Percentiles rank a stretch among this genome's conserved stretches.
phyloP scores from a whole-genome alignment of 176 grass and related monocot species.

The Lolium rigidum region DNA sequence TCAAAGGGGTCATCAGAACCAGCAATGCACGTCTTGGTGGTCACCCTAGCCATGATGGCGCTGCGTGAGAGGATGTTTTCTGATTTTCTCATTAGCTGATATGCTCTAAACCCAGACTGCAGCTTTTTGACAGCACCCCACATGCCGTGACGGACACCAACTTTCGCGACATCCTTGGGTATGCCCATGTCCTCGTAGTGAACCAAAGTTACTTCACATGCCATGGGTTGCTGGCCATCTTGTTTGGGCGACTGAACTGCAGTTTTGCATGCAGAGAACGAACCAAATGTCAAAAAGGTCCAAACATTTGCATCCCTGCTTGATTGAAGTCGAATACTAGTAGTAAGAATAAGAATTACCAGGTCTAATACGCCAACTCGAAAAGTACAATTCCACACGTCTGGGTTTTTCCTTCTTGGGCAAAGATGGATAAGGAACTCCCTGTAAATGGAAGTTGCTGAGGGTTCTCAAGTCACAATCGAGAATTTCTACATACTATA shows the following conservation, averaged over 20 bases:
- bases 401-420: slow-evolving; percentile 90
- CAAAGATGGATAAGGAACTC: slow-evolving; percentile 84
- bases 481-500: no score
- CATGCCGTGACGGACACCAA: slow-evolving; percentile 93
- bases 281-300: slow-evolving; percentile 9
- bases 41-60: slow-evolving; percentile 63
- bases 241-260: slow-evolving; percentile 86
- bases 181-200: slow-evolving; percentile 99
- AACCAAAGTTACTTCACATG: slow-evolving; percentile 91
- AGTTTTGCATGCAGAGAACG: slow-evolving; percentile 31
- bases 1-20: slow-evolving; percentile 33
- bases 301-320: slow-evolving; percentile 3
- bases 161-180: slow-evolving; percentile 90
- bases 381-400: slow-evolving; percentile 94
- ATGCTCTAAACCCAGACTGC: slow-evolving; percentile 85
- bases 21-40: slow-evolving; percentile 56
- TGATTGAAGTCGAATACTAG: not conserved
- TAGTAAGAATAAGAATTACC: slow-evolving; percentile 57
- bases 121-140: slow-evolving; percentile 96
- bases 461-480: slow-evolving; percentile 8
- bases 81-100: slow-evolving; percentile 62
- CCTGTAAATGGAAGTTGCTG: slow-evolving; percentile 56
- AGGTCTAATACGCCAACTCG: slow-evolving; percentile 92
- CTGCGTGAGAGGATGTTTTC: slow-evolving; percentile 60
- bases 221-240: slow-evolving; percentile 63